Conservation (phyloP, 2,329 filamentous ascomycete genomes). For the Cadophora luteo-olivacea region DNA sequence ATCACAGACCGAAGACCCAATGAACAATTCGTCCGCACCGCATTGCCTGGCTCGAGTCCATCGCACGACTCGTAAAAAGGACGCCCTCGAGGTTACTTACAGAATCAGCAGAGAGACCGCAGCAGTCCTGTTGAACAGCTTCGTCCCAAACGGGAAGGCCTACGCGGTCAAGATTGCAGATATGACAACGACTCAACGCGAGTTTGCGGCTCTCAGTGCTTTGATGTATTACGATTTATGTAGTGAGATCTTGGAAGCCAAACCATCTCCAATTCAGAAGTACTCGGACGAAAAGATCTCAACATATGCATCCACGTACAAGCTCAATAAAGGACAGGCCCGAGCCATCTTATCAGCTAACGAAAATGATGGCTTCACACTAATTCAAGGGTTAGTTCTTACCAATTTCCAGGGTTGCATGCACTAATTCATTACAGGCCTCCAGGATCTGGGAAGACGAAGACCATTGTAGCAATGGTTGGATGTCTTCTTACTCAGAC, state of each 20-base stretch:
- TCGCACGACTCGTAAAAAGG: conserved; percentile 80
- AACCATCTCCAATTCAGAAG: conserved; percentile 85
- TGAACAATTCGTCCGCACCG: conserved; percentile 67
- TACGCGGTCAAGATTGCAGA: conserved; percentile 86
- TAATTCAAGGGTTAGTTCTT: conserved; percentile 79
- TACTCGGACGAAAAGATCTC: conserved; percentile 78
- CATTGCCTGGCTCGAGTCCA: conserved; percentile 89
- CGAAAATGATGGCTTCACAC: conserved; percentile 95
- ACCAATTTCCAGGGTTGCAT: background rate
- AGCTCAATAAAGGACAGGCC: conserved; percentile 86
- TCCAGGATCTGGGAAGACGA: conserved; percentile 96
- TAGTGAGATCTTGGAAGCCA: conserved; percentile 87
- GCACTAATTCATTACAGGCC: conserved; percentile 60
- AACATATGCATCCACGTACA: conserved; percentile 76
- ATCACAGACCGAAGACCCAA: conserved; percentile 74
- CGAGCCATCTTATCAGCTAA: conserved; percentile 90
- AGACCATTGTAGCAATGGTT: conserved; percentile 96
- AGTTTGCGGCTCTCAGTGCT: conserved; percentile 90
- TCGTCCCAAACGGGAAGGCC: conserved; percentile 74
- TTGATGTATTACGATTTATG: conserved; percentile 96
- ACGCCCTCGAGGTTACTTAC: conserved; percentile 83
- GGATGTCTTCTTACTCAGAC: conserved; percentile 76
- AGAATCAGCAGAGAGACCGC: conserved; percentile 68
- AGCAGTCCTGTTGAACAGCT: conserved; percentile 61
- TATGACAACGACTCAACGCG: conserved; percentile 92